Conservation (phyloP, 2,329 filamentous ascomycete genomes). For the Ceratocystis huliohia region DNA sequence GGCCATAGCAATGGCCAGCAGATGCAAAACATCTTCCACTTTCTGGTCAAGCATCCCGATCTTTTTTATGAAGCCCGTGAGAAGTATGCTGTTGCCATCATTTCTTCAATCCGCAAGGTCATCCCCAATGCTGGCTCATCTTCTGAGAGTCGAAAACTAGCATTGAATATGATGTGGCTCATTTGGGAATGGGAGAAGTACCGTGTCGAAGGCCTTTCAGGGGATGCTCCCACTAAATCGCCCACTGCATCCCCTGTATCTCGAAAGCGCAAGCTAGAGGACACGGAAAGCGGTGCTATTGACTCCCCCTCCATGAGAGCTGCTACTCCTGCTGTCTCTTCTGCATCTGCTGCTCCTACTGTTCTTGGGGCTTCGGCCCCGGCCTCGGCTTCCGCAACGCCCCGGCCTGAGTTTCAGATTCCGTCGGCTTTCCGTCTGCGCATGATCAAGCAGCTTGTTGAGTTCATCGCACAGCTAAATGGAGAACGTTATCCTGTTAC, state of each 20-base stretch:
- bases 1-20: conserved; percentile 79
- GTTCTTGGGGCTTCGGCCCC: background rate
- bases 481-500: conserved; percentile 66
- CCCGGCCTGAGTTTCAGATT: conserved; percentile 53
- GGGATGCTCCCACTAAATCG: background rate
- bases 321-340: background rate
- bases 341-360: background rate
- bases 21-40: conserved; percentile 94
- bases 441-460: conserved; percentile 88
- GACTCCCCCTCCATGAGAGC: conserved; percentile 2
- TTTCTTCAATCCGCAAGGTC: conserved; percentile 78
- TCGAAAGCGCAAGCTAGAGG: conserved; percentile 65
- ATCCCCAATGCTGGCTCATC: conserved; percentile 71
- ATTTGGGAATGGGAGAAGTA: conserved; percentile 89
- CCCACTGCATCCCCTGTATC: conserved; percentile 49
- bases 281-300: conserved; percentile 28
- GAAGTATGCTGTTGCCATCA: conserved; percentile 78
- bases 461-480: conserved; percentile 81
- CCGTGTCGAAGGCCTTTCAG: conserved; percentile 50
- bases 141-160: conserved; percentile 82
- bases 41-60: conserved; percentile 81
- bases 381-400: background rate
- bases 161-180: conserved; percentile 76
- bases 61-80: conserved; percentile 92
- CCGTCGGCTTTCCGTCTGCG: conserved; percentile 55